phyloP scores from a whole-genome alignment of 2,329 filamentous ascomycete genomes.

The Cladosporium phlei region DNA sequence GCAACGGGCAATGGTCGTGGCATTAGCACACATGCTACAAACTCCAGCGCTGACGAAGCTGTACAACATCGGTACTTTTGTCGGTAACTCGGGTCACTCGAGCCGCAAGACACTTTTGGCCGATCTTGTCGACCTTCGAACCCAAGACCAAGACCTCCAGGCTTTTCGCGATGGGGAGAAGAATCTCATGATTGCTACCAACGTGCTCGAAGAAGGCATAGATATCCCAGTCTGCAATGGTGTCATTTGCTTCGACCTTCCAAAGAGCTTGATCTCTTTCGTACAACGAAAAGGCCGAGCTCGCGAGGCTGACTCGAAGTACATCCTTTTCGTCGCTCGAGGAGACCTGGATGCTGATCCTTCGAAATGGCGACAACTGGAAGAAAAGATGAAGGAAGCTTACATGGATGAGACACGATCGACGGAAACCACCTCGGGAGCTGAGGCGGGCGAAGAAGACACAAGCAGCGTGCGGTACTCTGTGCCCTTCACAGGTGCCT shows the following conservation, averaged over 20 bases:
- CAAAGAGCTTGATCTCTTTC: conserved; percentile 59
- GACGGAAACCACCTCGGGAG: conserved; percentile 52
- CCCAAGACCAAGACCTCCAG: conserved; percentile 48
- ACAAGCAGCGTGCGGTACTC: conserved; percentile 39
- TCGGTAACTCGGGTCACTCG: conserved; percentile 45
- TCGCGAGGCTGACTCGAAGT: conserved; percentile 52
- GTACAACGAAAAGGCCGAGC: conserved; percentile 62
- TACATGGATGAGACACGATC: conserved; percentile 46
- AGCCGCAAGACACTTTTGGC: conserved; percentile 45
- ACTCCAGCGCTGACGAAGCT: conserved; percentile 19
- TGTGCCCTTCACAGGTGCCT: conserved; percentile 51
- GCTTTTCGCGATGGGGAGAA: conserved; percentile 50
- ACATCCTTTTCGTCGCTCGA: conserved; percentile 48
- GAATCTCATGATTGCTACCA: conserved; percentile 56
- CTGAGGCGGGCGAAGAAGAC: conserved; percentile 35
- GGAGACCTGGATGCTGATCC: conserved; percentile 32
- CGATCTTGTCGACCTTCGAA: conserved; percentile 44
- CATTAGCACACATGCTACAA: conserved; percentile 31
- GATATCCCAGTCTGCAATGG: conserved; percentile 60
- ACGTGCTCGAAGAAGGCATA: conserved; percentile 58
- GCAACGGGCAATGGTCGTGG: conserved; percentile 40
- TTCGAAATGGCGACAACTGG: conserved; percentile 60
- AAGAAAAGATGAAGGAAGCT: conserved; percentile 64
- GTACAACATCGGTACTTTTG: conserved; percentile 46
- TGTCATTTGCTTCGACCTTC: conserved; percentile 61